Conservation (phyloP, 805 yeast species). For the Isabelozyma pseudorhagii region DNA sequence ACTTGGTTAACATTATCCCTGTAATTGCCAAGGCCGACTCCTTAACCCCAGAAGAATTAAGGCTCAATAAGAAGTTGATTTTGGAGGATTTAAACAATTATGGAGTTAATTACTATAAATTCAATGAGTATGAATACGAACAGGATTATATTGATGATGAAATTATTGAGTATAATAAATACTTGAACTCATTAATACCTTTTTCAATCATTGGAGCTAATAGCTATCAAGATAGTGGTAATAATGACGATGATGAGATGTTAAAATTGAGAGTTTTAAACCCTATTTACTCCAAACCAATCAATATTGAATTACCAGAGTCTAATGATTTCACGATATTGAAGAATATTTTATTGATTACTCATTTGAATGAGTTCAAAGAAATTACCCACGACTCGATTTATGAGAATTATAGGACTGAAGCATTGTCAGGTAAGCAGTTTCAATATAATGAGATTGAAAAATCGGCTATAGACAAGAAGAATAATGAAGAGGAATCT, state of each 20-base stretch:
- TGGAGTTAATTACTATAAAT: constrained; percentile 69
- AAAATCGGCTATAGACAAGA: background rate
- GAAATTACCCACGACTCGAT: constrained; percentile 84
- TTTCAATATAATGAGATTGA: constrained; percentile 29
- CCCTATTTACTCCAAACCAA: constrained; percentile 47
- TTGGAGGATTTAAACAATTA: constrained; percentile 72
- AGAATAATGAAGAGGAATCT: constrained; percentile 14
- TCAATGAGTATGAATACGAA: constrained; percentile 59
- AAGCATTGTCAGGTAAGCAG: constrained; percentile 67
- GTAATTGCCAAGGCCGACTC: constrained; percentile 44
- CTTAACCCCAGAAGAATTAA: constrained; percentile 44
- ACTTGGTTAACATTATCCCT: constrained; percentile 42
- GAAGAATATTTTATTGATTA: constrained; percentile 74
- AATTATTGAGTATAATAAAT: constrained; percentile 62
- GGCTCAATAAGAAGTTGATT: constrained; percentile 68
- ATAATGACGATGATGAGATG: constrained; percentile 24
- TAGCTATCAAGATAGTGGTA: constrained; percentile 43
- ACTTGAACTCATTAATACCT: constrained; percentile 61
- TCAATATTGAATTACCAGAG: constrained; percentile 68
- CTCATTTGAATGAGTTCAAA: constrained; percentile 84
- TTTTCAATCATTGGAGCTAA: constrained; percentile 71
- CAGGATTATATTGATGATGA: constrained; percentile 55
- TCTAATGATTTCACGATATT: constrained; percentile 77
- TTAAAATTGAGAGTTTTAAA: constrained; percentile 53
- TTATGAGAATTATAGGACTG: constrained; percentile 88